phyloP scores from a whole-genome alignment of 2,329 filamentous ascomycete species.

The Fusarium xyrophilum region DNA sequence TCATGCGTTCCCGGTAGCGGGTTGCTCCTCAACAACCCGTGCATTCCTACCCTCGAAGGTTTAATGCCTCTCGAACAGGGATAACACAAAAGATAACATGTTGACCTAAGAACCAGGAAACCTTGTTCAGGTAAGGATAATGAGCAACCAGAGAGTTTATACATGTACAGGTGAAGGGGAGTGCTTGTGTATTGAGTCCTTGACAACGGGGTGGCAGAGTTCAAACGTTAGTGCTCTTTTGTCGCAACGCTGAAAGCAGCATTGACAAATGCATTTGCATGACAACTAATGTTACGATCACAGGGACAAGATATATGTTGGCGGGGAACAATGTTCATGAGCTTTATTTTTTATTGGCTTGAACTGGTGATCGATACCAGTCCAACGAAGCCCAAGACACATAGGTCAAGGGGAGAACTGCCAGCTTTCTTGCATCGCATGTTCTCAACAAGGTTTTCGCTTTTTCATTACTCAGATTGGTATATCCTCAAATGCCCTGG shows the following conservation, averaged over 20 bases:
- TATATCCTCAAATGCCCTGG: conserved; percentile 49
- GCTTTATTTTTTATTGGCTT: conserved; percentile 49
- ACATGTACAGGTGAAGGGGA: neutral
- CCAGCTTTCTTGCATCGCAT: conserved; percentile 19
- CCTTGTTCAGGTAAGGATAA: neutral
- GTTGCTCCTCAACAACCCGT: neutral
- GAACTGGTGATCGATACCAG: conserved; percentile 36
- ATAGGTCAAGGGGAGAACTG: conserved; percentile 38
- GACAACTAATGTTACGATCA: neutral
- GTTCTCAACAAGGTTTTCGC: conserved; percentile 42
- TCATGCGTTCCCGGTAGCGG: neutral
- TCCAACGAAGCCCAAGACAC: conserved; percentile 38
- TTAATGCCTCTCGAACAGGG: neutral
- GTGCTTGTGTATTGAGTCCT: neutral
- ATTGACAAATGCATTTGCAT: neutral
- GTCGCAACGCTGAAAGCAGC: neutral
- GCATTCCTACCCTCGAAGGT: neutral
- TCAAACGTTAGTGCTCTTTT: too few relatives aligned
- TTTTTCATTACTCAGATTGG: conserved; percentile 47
- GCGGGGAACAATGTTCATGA: conserved; percentile 47
- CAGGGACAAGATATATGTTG: conserved; percentile 4
- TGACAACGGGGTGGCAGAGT: neutral
- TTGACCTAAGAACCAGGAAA: neutral
- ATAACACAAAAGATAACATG: neutral
- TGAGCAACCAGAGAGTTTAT: neutral